Conservation (phyloP, 2,329 filamentous ascomycete species). For the Botrytis cinerea region DNA sequence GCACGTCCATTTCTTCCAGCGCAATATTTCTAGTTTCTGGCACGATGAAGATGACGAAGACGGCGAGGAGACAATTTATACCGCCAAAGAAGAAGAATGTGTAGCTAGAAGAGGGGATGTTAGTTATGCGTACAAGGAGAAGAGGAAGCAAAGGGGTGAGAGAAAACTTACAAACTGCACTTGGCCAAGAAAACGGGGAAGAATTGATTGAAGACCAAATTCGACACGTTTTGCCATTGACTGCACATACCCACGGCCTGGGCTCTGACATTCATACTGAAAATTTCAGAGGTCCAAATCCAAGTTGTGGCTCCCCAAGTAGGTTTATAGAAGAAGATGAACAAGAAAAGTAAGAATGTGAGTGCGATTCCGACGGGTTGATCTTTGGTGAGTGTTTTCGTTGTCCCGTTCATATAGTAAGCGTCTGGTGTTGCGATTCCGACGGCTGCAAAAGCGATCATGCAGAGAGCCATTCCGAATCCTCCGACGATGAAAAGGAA, state of each 20-base stretch:
- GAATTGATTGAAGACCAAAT: constrained; percentile 69
- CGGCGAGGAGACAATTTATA: constrained; percentile 49
- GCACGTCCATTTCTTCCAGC: constrained; percentile 56
- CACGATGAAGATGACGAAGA: constrained; percentile 54
- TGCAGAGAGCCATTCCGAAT: constrained; percentile 68
- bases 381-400: constrained; percentile 54
- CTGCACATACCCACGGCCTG: constrained; percentile 69
- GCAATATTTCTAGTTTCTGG: constrained; percentile 58
- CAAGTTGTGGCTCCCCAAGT: constrained; percentile 70
- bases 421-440: constrained; percentile 56
- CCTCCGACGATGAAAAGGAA: constrained; percentile 70
- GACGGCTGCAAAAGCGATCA: constrained; percentile 64
- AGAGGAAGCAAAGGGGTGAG: not conserved
- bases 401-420: constrained; percentile 35
- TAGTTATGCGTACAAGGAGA: constrained; percentile 1
- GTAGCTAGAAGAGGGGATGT: constrained; percentile 23
- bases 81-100: constrained; percentile 55
- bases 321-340: constrained; percentile 69
- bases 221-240: constrained; percentile 64
- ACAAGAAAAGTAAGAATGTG: constrained; percentile 67
- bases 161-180: constrained; percentile 43
- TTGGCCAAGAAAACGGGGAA: constrained; percentile 68
- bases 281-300: constrained; percentile 72
- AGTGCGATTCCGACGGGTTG: constrained; percentile 66
- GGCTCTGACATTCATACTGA: constrained; percentile 71